Evolutionary conservation across 371 early-diverging fungal genomes (phyloP).

Genomic region (Mitosporidium daphniae): DNA sequence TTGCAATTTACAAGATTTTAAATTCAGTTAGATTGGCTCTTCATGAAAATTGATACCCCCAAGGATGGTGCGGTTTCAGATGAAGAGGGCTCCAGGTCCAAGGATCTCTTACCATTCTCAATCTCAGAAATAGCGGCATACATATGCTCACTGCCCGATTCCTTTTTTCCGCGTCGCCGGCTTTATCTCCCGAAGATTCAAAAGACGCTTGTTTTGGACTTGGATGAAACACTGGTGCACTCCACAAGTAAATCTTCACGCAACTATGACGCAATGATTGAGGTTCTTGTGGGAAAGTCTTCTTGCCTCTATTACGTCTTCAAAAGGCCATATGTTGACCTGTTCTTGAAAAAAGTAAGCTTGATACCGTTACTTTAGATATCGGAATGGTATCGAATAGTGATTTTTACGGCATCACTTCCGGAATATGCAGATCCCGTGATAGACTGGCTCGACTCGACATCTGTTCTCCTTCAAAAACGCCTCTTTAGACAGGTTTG

Average conservation of each 20-base stretch:
- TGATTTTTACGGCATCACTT: slow-evolving; percentile 49
- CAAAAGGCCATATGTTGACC: slow-evolving; percentile 69
- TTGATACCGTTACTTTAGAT: no score
- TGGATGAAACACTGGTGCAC: slow-evolving; percentile 84
- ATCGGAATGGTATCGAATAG: slow-evolving; percentile 52
- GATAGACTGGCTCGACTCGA: slow-evolving; percentile 47
- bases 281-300: no score
- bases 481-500: slow-evolving; percentile 79
- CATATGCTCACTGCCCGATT: no score
- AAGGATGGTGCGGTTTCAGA: no score
- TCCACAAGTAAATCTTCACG: slow-evolving; percentile 12
- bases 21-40: no score
- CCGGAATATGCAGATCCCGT: slow-evolving; percentile 74
- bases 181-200: slow-evolving; percentile 18
- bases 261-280: slow-evolving; percentile 25
- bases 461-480: slow-evolving; percentile 38
- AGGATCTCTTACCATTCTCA: no score
- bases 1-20: no score
- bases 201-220: slow-evolving; percentile 67
- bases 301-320: no score
- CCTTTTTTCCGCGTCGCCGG: no score
- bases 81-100: no score
- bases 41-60: no score
- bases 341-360: slow-evolving; percentile 44
- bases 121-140: no score